These are phyloP conservation scores for Posidonia oceanica DNA, from an alignment of 116 monocot species.

Conservation along the genomic window DNA sequence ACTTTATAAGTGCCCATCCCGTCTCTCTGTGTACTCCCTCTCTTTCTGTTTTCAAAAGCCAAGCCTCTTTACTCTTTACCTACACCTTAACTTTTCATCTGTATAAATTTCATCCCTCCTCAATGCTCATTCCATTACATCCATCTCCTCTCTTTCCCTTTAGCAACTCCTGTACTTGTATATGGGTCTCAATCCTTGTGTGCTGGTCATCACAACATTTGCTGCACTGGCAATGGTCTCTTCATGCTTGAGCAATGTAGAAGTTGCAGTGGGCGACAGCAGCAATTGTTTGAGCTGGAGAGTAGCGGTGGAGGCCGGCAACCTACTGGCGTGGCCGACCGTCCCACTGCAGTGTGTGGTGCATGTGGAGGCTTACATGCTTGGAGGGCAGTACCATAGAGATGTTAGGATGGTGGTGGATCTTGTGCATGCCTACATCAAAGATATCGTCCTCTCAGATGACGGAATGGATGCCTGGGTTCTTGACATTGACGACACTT, in stretches of 20 bases:
- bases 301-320: conserved; percentile 53
- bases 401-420: conserved; percentile 34
- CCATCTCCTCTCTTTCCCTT: too few species aligned
- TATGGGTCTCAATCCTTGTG: neutral
- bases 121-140: conserved; percentile 1
- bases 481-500: conserved; percentile 68
- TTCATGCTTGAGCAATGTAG: neutral
- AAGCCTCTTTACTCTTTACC: too few species aligned
- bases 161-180: too few species aligned
- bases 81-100: neutral
- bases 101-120: neutral
- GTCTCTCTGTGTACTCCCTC: neutral
- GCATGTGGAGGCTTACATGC: conserved; percentile 53
- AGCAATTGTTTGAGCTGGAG: conserved; percentile 61
- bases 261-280: neutral
- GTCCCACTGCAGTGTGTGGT: conserved; percentile 37
- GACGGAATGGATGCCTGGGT: conserved; percentile 69
- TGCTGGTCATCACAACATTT: neutral
- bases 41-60: neutral
- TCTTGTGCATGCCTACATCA: conserved; percentile 20
- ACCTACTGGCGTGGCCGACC: conserved; percentile 31
- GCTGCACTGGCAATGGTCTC: neutral
- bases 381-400: conserved; percentile 43
- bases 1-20: conserved; percentile 2
- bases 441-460: conserved; percentile 6